phyloP scores from a whole-genome alignment of 2,329 filamentous ascomycete species.

The Fusarium algeriense region DNA sequence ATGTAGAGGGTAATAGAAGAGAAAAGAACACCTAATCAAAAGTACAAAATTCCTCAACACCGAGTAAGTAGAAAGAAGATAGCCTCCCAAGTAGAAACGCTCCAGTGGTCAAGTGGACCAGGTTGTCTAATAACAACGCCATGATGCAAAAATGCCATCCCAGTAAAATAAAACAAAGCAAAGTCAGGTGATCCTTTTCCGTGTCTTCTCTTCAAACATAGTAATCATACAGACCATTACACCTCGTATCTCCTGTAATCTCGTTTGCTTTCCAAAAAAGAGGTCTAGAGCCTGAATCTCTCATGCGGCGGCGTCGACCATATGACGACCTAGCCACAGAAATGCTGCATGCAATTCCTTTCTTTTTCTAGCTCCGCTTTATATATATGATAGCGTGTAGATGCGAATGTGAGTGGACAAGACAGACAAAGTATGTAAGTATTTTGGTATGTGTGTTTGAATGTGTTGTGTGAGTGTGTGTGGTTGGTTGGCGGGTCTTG shows the following conservation, averaged over 20 bases:
- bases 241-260: constrained; percentile 8
- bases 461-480: constrained; percentile 20
- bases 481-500: constrained; percentile 11
- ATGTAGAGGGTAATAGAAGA: constrained; percentile 11
- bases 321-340: constrained; percentile 16
- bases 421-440: constrained; percentile 34
- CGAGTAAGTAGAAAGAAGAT: not conserved
- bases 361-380: constrained; percentile 32
- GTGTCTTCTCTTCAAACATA: constrained; percentile 8
- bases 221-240: constrained; percentile 41
- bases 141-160: constrained; percentile 28
- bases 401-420: constrained; percentile 37
- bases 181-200: constrained; percentile 8
- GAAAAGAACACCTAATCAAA: not conserved
- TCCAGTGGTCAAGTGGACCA: constrained; percentile 2
- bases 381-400: constrained; percentile 32
- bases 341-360: constrained; percentile 12
- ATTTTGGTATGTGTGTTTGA: constrained; percentile 5
- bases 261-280: constrained; percentile 20
- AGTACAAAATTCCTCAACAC: constrained; percentile 10
- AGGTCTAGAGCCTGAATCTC: constrained; percentile 17
- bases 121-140: constrained; percentile 34
- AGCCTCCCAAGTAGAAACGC: constrained; percentile 20
- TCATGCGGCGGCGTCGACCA: constrained; percentile 12
- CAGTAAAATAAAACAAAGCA: not conserved